These are phyloP conservation scores for Sphagnum contortum DNA, from an alignment of 225 moss, liverwort and hornwort species.

Conservation along the genomic window DNA sequence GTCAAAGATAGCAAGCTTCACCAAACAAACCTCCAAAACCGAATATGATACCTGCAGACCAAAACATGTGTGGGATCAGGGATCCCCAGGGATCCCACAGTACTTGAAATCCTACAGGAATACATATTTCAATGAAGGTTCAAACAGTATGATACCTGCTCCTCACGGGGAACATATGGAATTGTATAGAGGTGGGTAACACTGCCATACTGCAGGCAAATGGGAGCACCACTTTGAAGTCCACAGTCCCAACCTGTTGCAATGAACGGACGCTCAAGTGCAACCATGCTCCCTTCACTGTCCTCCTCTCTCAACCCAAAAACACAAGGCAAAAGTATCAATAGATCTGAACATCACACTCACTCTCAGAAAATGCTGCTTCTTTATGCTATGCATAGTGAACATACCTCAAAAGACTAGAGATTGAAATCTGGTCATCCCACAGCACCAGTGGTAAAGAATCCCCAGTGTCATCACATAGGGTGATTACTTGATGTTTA, in stretches of 20 bases:
- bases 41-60: too few species aligned
- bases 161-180: conserved; percentile 20
- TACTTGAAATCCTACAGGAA: too few species aligned
- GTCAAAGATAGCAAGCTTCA: too few species aligned
- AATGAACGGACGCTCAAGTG: conserved; percentile 44
- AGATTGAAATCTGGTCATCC: conserved; percentile 33
- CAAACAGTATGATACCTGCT: conserved; percentile 20
- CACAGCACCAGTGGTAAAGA: conserved; percentile 30
- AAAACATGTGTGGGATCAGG: too few species aligned
- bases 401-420: conserved; percentile 30
- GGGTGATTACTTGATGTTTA: conserved; percentile 23
- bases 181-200: conserved; percentile 35
- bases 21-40: too few species aligned
- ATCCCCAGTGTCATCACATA: conserved; percentile 38
- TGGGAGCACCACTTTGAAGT: conserved; percentile 16
- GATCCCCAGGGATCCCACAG: too few species aligned
- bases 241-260: conserved; percentile 21
- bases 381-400: not conserved
- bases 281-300: conserved; percentile 56
- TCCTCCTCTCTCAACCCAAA: conserved; percentile 16
- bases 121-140: not conserved
- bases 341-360: too few species aligned
- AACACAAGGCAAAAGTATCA: not conserved
- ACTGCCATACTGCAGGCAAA: conserved; percentile 31
- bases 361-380: not conserved